Percentiles rank a stretch among this genome's conserved stretches.
phyloP scores from a whole-genome alignment of 1,284 basidiomycete species.

The Puccinia novopanici region DNA sequence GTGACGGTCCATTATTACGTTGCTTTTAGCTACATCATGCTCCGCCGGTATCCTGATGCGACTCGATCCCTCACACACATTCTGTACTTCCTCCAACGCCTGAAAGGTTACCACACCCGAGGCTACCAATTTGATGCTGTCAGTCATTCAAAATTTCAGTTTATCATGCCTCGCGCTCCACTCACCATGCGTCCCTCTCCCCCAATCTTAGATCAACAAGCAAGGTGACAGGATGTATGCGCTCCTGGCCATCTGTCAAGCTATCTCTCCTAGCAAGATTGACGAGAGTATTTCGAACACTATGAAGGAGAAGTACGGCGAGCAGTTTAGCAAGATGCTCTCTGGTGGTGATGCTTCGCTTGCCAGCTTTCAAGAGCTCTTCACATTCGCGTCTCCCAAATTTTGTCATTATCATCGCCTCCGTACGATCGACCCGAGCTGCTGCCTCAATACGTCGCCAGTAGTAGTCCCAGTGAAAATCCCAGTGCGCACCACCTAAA shows the following conservation, averaged over 20 bases:
- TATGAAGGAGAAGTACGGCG: conserved; percentile 88
- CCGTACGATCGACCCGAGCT: conserved; percentile 82
- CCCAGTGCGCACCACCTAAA: conserved; percentile 79
- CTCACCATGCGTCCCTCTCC: conserved; percentile 25
- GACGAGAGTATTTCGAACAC: conserved; percentile 93
- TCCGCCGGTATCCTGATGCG: conserved; percentile 90
- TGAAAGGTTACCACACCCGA: conserved; percentile 75
- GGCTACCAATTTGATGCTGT: conserved; percentile 96
- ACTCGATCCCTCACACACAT: conserved; percentile 89
- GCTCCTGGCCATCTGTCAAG: conserved; percentile 87
- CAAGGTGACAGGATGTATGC: conserved; percentile 97
- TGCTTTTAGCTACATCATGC: conserved; percentile 93
- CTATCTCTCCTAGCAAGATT: conserved; percentile 79
- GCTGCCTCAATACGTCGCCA: conserved; percentile 66
- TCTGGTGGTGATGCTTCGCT: conserved; percentile 77
- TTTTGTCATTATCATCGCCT: conserved; percentile 83
- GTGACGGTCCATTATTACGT: conserved; percentile 94
- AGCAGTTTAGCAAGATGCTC: conserved; percentile 81
- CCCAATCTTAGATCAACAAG: conserved; percentile 76
- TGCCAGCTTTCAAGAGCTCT: conserved; percentile 87
- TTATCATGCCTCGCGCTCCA: not conserved
- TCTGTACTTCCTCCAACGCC: conserved; percentile 74
- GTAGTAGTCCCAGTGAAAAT: conserved; percentile 64
- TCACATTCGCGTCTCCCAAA: conserved; percentile 90
- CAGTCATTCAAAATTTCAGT: conserved; percentile 52